phyloP scores from a whole-genome alignment of 331 rosid genomes.

The Prunus yedoensis region DNA sequence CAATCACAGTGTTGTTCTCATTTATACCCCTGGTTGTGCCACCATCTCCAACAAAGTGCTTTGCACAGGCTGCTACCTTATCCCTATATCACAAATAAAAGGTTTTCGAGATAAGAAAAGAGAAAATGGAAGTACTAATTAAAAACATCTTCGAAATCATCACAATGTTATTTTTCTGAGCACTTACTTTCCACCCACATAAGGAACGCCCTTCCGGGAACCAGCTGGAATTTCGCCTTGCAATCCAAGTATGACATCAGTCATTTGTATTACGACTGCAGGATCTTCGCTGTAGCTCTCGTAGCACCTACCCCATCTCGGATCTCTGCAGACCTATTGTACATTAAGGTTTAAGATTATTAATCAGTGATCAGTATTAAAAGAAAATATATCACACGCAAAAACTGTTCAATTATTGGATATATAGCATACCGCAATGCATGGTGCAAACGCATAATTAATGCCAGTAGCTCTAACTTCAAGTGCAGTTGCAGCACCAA shows the following conservation, averaged over 20 bases:
- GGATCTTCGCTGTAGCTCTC: constrained; percentile 31
- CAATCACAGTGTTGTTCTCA: constrained; percentile 19
- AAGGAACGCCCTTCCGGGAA: constrained; percentile 22
- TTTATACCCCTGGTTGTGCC: constrained; percentile 21
- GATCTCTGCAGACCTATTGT: constrained; percentile 25
- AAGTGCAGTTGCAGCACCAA: constrained; percentile 28
- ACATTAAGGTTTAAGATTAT: background rate
- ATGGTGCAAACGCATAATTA: constrained; percentile 22
- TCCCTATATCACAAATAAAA: constrained; percentile 4
- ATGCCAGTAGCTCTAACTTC: constrained; percentile 30
- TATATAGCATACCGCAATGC: constrained; percentile 20
- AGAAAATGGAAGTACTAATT: too few relatives aligned
- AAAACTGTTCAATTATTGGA: background rate
- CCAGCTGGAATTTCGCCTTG: constrained; percentile 20
- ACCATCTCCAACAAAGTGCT: constrained; percentile 26
- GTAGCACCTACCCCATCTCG: constrained; percentile 31
- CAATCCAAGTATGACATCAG: constrained; percentile 18
- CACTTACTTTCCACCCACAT: constrained; percentile 26
- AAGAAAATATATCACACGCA: background rate
- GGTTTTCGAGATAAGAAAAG: background rate
- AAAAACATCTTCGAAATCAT: too few relatives aligned
- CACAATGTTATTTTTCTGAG: too few relatives aligned
- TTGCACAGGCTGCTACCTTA: constrained; percentile 28
- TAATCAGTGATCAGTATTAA: background rate
- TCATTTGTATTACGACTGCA: constrained; percentile 15